Evolutionary conservation across 805 yeast genomes (phyloP).

Genomic region (Hanseniaspora lachancei): DNA sequence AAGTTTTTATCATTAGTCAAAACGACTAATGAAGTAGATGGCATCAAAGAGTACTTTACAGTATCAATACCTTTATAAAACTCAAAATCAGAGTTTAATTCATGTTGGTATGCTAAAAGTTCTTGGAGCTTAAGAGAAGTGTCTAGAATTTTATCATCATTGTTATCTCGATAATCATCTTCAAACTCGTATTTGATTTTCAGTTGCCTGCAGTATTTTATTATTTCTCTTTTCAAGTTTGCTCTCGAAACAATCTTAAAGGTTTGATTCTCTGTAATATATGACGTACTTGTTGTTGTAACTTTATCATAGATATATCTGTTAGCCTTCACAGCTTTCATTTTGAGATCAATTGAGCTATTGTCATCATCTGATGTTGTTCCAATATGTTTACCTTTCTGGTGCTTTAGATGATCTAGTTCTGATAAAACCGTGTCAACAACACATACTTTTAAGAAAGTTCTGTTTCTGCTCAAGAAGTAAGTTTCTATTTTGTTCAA

Average conservation of each 20-base stretch:
- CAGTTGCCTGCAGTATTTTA: not conserved
- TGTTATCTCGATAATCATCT: not conserved
- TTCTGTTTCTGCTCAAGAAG: not conserved
- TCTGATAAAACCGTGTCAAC: conserved; percentile 11
- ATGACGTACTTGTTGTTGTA: not conserved
- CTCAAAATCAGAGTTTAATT: not conserved
- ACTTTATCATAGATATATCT: conserved; percentile 6
- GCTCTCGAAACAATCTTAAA: not conserved
- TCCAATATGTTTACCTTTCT: not conserved
- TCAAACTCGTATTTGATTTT: not conserved
- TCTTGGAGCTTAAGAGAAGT: not conserved
- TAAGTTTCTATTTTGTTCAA: not conserved
- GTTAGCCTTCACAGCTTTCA: conserved; percentile 9
- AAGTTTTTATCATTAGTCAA: conserved; percentile 9
- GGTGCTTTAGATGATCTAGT: conserved; percentile 5
- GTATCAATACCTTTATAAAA: not conserved
- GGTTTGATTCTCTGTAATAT: not conserved
- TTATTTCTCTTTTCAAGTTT: not conserved
- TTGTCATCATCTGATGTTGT: not conserved
- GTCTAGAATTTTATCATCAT: conserved; percentile 9
- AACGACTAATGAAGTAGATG: not conserved
- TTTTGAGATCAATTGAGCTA: not conserved
- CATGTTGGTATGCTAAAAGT: not conserved
- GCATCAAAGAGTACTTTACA: conserved; percentile 1
- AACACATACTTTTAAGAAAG: conserved; percentile 5